phyloP scores from a whole-genome alignment of 192 early-diverging fungal species.

The Jimgerdemannia lactiflua region DNA sequence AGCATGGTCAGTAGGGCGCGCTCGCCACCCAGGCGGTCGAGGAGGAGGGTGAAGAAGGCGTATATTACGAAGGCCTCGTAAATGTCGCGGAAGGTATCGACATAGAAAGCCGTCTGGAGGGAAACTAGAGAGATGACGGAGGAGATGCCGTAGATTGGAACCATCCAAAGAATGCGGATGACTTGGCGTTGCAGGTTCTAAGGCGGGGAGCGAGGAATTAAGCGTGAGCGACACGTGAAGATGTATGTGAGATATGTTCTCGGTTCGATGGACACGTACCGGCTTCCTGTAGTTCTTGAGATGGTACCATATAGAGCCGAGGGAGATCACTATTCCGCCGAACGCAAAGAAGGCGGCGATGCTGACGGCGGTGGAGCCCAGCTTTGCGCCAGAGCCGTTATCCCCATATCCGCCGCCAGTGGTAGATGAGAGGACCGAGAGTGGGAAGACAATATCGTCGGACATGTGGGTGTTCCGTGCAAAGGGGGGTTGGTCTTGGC shows the following conservation, averaged over 20 bases:
- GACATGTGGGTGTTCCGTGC: too few species aligned
- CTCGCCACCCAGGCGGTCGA: constrained; percentile 90
- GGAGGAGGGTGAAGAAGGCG: constrained; percentile 86
- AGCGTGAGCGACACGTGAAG: background rate
- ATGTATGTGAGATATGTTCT: background rate
- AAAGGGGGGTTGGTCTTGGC: too few species aligned
- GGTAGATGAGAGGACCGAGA: too few species aligned
- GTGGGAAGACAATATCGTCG: too few species aligned
- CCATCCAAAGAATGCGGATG: constrained; percentile 65
- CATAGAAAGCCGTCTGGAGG: constrained; percentile 71
- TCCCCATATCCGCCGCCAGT: constrained; percentile 1
- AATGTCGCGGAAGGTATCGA: constrained; percentile 89
- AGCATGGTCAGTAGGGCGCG: constrained; percentile 77
- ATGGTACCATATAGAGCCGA: constrained; percentile 51
- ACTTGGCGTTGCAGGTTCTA: constrained; percentile 62
- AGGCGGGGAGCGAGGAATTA: too few species aligned
- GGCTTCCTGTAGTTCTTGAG: constrained; percentile 60
- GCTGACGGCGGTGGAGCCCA: constrained; percentile 34
- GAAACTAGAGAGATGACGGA: constrained; percentile 77
- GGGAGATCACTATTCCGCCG: constrained; percentile 42
- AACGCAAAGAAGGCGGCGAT: constrained; percentile 47
- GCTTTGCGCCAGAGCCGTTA: constrained; percentile 43
- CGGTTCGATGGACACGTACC: constrained; percentile 25
- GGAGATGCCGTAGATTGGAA: constrained; percentile 86
- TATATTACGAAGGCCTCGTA: constrained; percentile 98